Evolutionary conservation across 441 rosid species (phyloP).

Genomic region (Pelargonium australe): DNA sequence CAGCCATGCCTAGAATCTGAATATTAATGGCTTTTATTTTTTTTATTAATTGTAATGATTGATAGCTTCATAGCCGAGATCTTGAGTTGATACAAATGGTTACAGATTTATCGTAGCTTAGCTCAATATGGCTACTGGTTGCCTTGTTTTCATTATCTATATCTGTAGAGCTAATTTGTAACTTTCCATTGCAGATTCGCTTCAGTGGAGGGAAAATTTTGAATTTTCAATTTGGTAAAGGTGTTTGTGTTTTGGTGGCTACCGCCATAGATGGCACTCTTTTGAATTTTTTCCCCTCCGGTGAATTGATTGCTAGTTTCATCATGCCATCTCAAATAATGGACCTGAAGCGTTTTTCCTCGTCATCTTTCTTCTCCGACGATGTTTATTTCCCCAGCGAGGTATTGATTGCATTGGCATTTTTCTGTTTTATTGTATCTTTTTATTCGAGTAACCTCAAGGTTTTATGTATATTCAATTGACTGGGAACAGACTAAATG

Average conservation of each 20-base stretch:
- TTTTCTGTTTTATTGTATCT: not conserved
- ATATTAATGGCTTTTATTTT: constrained; percentile 12
- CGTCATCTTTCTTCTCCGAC: constrained; percentile 31
- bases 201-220: constrained; percentile 5
- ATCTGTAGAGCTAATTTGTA: not conserved
- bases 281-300: too few relatives aligned
- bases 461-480: not conserved
- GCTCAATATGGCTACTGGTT: too few relatives aligned
- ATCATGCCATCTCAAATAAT: constrained; percentile 39
- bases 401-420: constrained; percentile 27
- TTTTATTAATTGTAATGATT: constrained; percentile 9
- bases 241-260: not conserved
- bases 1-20: constrained; percentile 10
- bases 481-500: not conserved
- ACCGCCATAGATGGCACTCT: too few relatives aligned
- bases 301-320: constrained; percentile 9
- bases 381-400: constrained; percentile 31
- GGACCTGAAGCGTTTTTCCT: constrained; percentile 34
- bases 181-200: not conserved
- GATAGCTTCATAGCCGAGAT: constrained; percentile 16
- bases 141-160: not conserved
- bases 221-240: constrained; percentile 1
- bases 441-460: not conserved
- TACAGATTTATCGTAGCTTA: not conserved
- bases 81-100: not conserved